Base-by-base conservation (phyloP, 805 yeast species). In the Suhomyces sp. region DNA sequence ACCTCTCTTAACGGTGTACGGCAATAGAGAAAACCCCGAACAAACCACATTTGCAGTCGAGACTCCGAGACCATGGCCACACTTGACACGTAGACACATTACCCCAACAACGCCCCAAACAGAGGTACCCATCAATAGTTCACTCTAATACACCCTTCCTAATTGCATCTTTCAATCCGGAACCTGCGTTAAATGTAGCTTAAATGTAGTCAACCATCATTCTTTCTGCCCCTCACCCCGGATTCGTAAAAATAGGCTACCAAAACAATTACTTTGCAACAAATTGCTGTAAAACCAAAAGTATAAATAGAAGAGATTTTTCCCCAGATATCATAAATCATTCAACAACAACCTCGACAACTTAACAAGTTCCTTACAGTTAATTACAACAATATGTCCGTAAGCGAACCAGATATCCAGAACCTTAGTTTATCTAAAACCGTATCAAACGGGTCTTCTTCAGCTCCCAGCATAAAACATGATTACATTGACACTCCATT, bases 401-500 rank as follows among this genome's bases (percentile, higher is more conserved):
- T 45, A 23, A 29, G 47, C 41, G 64, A 57, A 47, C 57, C 64
- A 42, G 60, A 60, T 24, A 51, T 65, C 41, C 63, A 61, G 48
- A 50, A 54, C 54, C 66, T 71, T 50, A 54, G 66, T 5, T 56
- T 70, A 19, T 60, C 64, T 9, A 60, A 59, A 50, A 56, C 62
- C 22, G 53, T 57, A 23, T 71, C 75, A 33, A 69, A 68, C 48
- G 36, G 48, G 6, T 57, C 69, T 12, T 64, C 72, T 15, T 69
- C 75, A 12, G 62, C 64, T 17, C 59, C 64, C 27, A 64, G 70
- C 53, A 54, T 65, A 52, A 71, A 70, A 54, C 74, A 70, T 19
- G 97, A 91, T 57, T 93, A 91, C 77, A 83, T 84, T 57, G 81
- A 87, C 49, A 77, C 84, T 50, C 86, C 88, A 5, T 93, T 90